A percentile compares a stretch with the other conserved stretches of the same genome.
Evolutionary conservation across 2,329 filamentous ascomycete species (phyloP).

Genomic region (Fusarium sp.): DNA sequence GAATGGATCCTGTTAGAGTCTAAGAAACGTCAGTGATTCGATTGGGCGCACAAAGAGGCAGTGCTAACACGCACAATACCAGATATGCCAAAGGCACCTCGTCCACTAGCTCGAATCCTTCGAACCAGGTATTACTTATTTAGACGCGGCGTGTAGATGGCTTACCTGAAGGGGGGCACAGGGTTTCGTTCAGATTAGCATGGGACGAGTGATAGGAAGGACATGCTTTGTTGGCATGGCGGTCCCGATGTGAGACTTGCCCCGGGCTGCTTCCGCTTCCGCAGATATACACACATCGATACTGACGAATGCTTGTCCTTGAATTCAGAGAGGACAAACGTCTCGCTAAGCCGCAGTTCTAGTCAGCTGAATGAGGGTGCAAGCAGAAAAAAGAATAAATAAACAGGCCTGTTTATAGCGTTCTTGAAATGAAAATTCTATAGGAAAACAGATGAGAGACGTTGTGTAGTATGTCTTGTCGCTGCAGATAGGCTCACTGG

Average conservation of each 20-base stretch:
- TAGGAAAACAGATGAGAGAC: neutral
- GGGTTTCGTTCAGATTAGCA: neutral
- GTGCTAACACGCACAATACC: no score
- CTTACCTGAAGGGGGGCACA: neutral
- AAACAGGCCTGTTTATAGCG: neutral
- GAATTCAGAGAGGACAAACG: neutral
- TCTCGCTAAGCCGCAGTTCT: slow-evolving; percentile 6
- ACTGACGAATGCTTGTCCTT: neutral
- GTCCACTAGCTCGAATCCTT: neutral
- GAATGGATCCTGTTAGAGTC: no score
- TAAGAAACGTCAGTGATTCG: neutral
- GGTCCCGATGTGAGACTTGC: neutral
- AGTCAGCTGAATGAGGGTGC: slow-evolving; percentile 10
- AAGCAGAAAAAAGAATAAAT: neutral
- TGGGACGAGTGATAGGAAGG: neutral
- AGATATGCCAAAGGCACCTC: neutral
- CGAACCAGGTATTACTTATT: neutral
- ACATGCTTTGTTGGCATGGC: neutral
- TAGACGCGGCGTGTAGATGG: neutral
- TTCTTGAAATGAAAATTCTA: neutral
- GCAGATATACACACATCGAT: neutral
- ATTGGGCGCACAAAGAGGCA: neutral
- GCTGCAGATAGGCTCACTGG: slow-evolving; percentile 3
- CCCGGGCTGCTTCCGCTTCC: neutral
- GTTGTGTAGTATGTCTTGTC: neutral